Evolutionary conservation across 192 early-diverging fungal genomes (phyloP).

Genomic region (Linnemannia schmuckeri): DNA sequence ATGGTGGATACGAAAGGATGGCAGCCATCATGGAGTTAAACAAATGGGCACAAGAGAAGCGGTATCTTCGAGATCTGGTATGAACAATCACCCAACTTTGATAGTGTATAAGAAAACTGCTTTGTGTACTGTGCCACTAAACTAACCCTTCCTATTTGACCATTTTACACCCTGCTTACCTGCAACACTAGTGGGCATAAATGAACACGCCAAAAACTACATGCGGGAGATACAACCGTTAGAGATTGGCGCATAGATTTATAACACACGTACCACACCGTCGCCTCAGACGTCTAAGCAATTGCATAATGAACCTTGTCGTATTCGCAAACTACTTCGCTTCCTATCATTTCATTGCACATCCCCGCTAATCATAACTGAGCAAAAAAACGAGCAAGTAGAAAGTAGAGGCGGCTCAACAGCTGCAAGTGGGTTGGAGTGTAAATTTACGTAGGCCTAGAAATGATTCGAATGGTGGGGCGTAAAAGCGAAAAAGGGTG

Average conservation of each 20-base stretch:
- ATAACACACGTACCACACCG: neutral
- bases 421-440: no score
- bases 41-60: slow-evolving; percentile 71
- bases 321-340: neutral
- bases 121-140: no score
- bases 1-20: slow-evolving; percentile 60
- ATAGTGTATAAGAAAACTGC: no score
- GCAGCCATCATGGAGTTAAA: slow-evolving; percentile 71
- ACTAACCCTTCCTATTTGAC: neutral
- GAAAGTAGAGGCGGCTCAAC: no score
- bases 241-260: neutral
- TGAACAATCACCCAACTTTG: neutral
- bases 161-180: no score
- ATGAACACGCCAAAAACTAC: neutral
- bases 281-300: no score
- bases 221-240: neutral
- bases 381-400: no score
- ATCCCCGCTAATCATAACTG: no score
- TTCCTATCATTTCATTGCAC: no score
- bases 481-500: no score
- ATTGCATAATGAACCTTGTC: neutral
- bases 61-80: slow-evolving; percentile 77
- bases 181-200: neutral
- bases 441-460: no score
- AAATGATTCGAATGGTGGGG: no score